These are phyloP conservation scores for Aspergillus arachidicola DNA, from an alignment of 2,329 filamentous ascomycete species.

Conservation along the genomic window DNA sequence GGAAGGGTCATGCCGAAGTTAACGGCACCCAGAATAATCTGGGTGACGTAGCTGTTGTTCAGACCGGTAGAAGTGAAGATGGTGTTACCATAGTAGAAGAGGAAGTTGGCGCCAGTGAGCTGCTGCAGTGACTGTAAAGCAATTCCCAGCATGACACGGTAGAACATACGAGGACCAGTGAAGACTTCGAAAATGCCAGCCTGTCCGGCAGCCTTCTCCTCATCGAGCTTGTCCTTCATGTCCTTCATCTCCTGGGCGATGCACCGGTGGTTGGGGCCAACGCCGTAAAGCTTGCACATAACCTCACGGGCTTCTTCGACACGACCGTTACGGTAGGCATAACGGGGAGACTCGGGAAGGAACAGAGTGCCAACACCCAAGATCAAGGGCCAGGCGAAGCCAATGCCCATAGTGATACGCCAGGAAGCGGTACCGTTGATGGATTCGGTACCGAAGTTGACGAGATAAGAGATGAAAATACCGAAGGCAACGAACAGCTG, in stretches of 20 bases:
- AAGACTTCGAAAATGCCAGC: conserved; percentile 48
- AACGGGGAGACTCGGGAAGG: conserved; percentile 62
- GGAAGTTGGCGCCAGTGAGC: conserved; percentile 53
- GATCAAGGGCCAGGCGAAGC: conserved; percentile 59
- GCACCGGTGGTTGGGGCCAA: conserved; percentile 57
- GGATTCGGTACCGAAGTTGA: conserved; percentile 51
- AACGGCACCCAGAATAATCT: conserved; percentile 69
- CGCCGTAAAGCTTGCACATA: conserved; percentile 59
- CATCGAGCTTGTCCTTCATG: conserved; percentile 62
- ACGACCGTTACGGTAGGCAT: conserved; percentile 58
- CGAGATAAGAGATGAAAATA: conserved; percentile 52
- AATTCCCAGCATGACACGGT: conserved; percentile 50
- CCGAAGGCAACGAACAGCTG: conserved; percentile 55
- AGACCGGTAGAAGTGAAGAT: conserved; percentile 70
- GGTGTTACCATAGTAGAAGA: conserved; percentile 57
- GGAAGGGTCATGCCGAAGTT: conserved; percentile 70
- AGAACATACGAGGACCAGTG: conserved; percentile 51
- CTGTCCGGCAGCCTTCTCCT: conserved; percentile 49
- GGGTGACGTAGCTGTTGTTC: conserved; percentile 65
- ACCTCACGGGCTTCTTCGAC: conserved; percentile 55
- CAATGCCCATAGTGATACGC: conserved; percentile 58
- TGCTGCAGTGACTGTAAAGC: conserved; percentile 52
- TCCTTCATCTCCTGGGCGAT: conserved; percentile 59
- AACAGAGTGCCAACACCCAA: conserved; percentile 59
- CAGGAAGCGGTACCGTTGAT: conserved; percentile 49